Evolutionary conservation across 192 early-diverging fungal species (phyloP), one percentile per base, ranked within the genome.

Genomic region (Mortierella alpina): DNA sequence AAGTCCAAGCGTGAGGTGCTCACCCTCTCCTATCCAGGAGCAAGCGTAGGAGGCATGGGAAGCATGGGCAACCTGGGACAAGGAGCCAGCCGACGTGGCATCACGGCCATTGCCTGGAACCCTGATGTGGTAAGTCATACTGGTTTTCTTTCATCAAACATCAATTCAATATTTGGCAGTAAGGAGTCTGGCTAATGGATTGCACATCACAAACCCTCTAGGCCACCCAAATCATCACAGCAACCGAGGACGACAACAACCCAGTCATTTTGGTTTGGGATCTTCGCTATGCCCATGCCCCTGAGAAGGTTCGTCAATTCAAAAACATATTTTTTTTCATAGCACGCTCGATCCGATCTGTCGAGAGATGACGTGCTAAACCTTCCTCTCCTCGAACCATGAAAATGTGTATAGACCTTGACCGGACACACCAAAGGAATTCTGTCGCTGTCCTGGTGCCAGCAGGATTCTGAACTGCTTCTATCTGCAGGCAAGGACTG

Each of bases 401-500:
- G 31, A 31, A 31, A 31, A 31, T 58, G 18, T 55, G 31, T 44
- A n/a, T 76, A 84, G 87, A 88, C 87, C 15, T 82, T 99, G 46
- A 63, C 86, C 6, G 98, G 97, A 22, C 98, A 99, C 83, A 86
- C 89, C 41, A 95, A 96, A 73, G 96, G 98, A 42, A 88, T 98
- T 52, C 88, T 98, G 63, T 94, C 96, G 47, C 75, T 99, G 46
- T 91, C 96, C 10, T 99, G 98, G 98, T 98, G 96, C 85, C 88
- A 91, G 53, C 96, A 95, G 75, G 98, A 99, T 81, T 86, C 95
- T 0, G 95, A 97, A 61, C 83, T 99, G 47, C 86, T 99, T 44
- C 83, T 99, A n/a, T 93, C 92, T 20, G 93, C 94, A 82, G 96
- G 96, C 68, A 99, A 99, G 82, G 98, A 99, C 76, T 96, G 94